A percentile compares a stretch with the other conserved stretches of the same genome.
Evolutionary conservation across 1,284 basidiomycete genomes (phyloP).

Genomic region (Cryptococcus sp.): DNA sequence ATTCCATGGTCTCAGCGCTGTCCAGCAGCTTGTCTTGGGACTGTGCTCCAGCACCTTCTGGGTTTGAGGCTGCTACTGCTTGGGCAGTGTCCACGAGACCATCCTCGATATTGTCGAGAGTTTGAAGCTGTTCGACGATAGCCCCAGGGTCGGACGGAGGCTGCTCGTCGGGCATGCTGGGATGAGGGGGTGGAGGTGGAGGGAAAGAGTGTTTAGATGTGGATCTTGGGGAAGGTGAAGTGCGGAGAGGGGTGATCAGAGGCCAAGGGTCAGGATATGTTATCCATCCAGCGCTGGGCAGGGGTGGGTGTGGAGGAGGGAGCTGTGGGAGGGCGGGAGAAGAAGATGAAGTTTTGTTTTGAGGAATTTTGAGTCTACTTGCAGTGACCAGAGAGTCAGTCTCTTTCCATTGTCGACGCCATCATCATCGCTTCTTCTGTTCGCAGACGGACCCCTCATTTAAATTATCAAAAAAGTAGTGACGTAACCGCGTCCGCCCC

Average conservation of each 20-base stretch:
- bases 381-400: too few species aligned
- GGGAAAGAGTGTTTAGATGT: conserved; percentile 62
- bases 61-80: not conserved
- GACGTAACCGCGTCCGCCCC: too few species aligned
- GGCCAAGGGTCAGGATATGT: conserved; percentile 2
- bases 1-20: conserved; percentile 25
- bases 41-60: conserved; percentile 6
- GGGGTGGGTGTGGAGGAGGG: too few species aligned
- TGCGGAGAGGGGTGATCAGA: not conserved
- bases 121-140: conserved; percentile 31
- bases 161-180: conserved; percentile 1
- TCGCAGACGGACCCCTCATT: too few species aligned
- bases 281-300: too few species aligned
- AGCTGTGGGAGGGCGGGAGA: too few species aligned
- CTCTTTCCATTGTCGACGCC: too few species aligned
- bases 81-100: conserved; percentile 34
- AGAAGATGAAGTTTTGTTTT: too few species aligned
- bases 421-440: too few species aligned
- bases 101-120: conserved; percentile 31
- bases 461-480: too few species aligned
- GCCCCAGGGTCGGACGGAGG: conserved; percentile 8
- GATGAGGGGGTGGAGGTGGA: conserved; percentile 58
- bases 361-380: too few species aligned
- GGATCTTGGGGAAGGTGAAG: not conserved
- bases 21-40: conserved; percentile 8